A percentile compares a stretch with the other conserved stretches of the same genome.
Conservation (phyloP, 2,329 filamentous ascomycete species). For the Annulohypoxylon truncatum region DNA sequence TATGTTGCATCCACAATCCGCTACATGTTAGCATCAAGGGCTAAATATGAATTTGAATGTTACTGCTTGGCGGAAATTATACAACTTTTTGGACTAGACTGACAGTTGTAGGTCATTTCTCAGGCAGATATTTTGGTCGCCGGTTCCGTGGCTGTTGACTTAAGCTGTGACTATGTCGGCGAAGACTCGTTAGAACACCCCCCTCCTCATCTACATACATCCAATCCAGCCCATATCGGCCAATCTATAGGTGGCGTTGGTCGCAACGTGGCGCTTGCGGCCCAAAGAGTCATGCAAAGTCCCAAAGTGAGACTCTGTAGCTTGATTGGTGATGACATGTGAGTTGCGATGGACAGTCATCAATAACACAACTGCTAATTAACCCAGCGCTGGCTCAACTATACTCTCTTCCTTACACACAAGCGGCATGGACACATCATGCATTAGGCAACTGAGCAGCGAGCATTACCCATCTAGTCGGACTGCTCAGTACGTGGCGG, state of each 20-base stretch:
- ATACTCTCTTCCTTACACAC: slow-evolving; percentile 74
- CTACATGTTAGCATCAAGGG: background rate
- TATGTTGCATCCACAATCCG: slow-evolving; percentile 4
- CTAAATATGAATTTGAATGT: background rate
- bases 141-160: slow-evolving; percentile 89
- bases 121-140: slow-evolving; percentile 81
- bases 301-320: slow-evolving; percentile 79
- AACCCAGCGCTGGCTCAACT: slow-evolving; percentile 73
- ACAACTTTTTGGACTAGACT: slow-evolving; percentile 18
- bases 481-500: slow-evolving; percentile 90
- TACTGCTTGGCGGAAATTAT: background rate
- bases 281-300: slow-evolving; percentile 72
- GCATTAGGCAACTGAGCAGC: slow-evolving; percentile 68
- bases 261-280: slow-evolving; percentile 88
- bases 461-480: slow-evolving; percentile 65
- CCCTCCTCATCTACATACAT: slow-evolving; percentile 75
- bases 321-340: slow-evolving; percentile 82
- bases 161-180: slow-evolving; percentile 79
- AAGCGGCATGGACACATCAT: slow-evolving; percentile 72
- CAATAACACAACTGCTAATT: slow-evolving; percentile 17
- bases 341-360: slow-evolving; percentile 47
- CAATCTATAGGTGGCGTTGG: slow-evolving; percentile 92
- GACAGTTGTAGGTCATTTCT: slow-evolving; percentile 39
- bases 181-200: slow-evolving; percentile 45
- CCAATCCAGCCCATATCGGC: slow-evolving; percentile 83